Percentiles rank a stretch among this genome's conserved stretches.
Evolutionary conservation across 2,329 filamentous ascomycete genomes (phyloP).

Genomic region (Aspergillus japonicus): DNA sequence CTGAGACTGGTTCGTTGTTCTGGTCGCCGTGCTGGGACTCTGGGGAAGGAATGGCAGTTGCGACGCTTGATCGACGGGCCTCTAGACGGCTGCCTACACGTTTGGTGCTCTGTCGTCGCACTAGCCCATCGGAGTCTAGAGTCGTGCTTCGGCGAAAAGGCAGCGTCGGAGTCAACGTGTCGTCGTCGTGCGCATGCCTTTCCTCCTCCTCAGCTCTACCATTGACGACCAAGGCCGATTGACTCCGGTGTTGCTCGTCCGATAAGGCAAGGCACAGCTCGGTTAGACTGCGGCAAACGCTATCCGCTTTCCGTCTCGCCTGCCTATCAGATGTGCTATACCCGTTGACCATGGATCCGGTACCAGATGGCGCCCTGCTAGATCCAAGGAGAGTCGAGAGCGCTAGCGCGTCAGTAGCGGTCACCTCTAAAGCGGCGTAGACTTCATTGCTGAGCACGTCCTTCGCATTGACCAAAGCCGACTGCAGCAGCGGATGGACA

Average conservation of each 20-base stretch:
- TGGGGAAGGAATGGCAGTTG: conserved; percentile 22
- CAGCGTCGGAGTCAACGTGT: conserved; percentile 28
- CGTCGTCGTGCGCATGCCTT: conserved; percentile 26
- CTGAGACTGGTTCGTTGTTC: conserved; percentile 7
- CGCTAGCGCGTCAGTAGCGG: conserved; percentile 76
- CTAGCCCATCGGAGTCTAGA: conserved; percentile 38
- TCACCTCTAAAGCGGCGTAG: conserved; percentile 75
- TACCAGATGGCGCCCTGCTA: conserved; percentile 59
- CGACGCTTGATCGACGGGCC: conserved; percentile 41
- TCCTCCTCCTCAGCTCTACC: conserved; percentile 20
- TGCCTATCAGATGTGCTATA: conserved; percentile 68
- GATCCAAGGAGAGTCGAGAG: conserved; percentile 76
- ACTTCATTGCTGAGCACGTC: conserved; percentile 67
- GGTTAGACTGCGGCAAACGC: conserved; percentile 86
- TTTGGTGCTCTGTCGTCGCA: conserved; percentile 28
- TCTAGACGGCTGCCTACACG: conserved; percentile 37
- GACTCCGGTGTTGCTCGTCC: conserved; percentile 51
- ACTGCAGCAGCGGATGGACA: conserved; percentile 73
- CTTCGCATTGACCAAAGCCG: conserved; percentile 77
- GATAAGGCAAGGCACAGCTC: conserved; percentile 85
- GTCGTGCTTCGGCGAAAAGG: conserved; percentile 38
- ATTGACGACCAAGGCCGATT: conserved; percentile 33
- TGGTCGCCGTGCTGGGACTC: conserved; percentile 12
- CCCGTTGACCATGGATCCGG: conserved; percentile 38
- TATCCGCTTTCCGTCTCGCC: conserved; percentile 84